Evolutionary conservation across 305 asterid species (phyloP), one percentile per base, ranked within the genome.

Genomic region (Plantago lanceolata): DNA sequence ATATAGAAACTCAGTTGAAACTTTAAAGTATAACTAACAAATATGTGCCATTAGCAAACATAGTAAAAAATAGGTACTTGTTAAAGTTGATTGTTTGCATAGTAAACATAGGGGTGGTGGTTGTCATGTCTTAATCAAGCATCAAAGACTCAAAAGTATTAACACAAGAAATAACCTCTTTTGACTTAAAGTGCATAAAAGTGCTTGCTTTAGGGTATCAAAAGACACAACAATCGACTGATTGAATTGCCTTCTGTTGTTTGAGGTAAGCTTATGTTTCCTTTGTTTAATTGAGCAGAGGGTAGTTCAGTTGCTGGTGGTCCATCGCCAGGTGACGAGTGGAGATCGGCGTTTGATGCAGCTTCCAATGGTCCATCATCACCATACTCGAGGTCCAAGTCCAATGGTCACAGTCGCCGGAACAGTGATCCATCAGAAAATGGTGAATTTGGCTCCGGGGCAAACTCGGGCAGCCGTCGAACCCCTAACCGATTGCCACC

Each of bases 301-400:
- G 89, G 88, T 72, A 88, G 96, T 63, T 96, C 97, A 35, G 85
- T 82, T 51, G 67, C 95, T 35, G 19, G 61, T 26, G 81, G 90
- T 44, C 84, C 87, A 12, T 78, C 96, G 17, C 68, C 96, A 0
- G 96, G 97, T 8, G 96, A 90, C 20, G 99, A 94, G 26, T 94
- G 99, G 99, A 83, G 97, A 76, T 75, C 87, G 57, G 97, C 99
- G 50, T 94, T 94, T 80, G 97, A 94, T 79, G 76, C 89, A 59
- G 96, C 97, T 37, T 85, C 94, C 40, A 90, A 84, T 63, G 88
- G 96, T 59, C 78, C 89, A 13, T 8, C 74, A 6, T 80, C 72
- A 61, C 71, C 95, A 5, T 83, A 68, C 61, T 86, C 95, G 1
- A 73, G 92, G 73, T 85, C 96, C 48, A 80, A 78, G 73, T 85